A percentile compares a stretch with the other conserved stretches of the same genome.
These are phyloP conservation scores for Calendula officinalis DNA, from an alignment of 129 eudicot species.

Conservation along the genomic window DNA sequence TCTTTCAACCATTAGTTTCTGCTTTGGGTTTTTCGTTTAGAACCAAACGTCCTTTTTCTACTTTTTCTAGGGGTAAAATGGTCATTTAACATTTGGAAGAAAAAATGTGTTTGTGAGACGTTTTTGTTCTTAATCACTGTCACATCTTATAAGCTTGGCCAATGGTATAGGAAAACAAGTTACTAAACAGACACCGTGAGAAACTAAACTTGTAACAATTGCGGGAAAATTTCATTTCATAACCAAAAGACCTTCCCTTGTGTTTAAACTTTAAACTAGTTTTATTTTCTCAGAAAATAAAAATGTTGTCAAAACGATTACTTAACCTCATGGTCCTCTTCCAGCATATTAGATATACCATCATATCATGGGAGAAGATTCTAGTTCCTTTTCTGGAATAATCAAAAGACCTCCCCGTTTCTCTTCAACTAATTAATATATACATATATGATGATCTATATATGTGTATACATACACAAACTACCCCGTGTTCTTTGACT, in stretches of 20 bases:
- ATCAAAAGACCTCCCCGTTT: neutral
- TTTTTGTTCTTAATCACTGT: too few species aligned
- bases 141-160: neutral
- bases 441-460: neutral
- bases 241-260: too few species aligned
- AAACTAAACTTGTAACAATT: too few species aligned
- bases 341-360: neutral
- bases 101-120: too few species aligned
- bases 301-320: neutral
- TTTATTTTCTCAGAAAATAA: neutral
- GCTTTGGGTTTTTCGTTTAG: neutral
- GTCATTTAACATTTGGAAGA: neutral
- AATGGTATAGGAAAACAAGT: too few species aligned
- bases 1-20: constrained; percentile 15
- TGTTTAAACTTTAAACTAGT: too few species aligned
- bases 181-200: too few species aligned
- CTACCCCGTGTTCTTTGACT: constrained; percentile 1
- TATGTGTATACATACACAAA: constrained; percentile 5
- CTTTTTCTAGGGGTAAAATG: neutral
- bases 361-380: neutral
- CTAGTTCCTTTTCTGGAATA: neutral
- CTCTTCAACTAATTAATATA: constrained; percentile 2
- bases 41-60: neutral
- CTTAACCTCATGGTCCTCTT: neutral
- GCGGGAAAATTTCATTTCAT: too few species aligned